These are phyloP conservation scores for Plasmopara muralis DNA, from an alignment of 352 stramenopile species.

Conservation along the genomic window DNA sequence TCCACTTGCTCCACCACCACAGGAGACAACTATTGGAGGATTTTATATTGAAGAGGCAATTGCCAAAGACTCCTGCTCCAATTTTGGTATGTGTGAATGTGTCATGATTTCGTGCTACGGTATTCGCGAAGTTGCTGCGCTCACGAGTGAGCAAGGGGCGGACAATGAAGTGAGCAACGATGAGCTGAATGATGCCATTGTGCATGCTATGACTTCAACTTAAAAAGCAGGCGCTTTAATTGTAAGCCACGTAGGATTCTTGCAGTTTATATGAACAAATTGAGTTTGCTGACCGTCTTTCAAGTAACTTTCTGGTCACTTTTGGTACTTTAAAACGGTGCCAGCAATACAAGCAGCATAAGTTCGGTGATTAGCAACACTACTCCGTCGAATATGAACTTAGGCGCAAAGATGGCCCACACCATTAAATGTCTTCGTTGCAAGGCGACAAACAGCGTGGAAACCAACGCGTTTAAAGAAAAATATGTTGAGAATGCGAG, in stretches of 20 bases:
- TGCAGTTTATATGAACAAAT: no score
- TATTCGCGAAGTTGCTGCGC: constrained; percentile 40
- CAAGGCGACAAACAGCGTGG: constrained; percentile 77
- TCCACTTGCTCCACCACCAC: constrained; percentile 21
- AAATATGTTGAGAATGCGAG: constrained; percentile 42
- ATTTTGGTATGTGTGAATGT: constrained; percentile 31
- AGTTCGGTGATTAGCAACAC: constrained; percentile 49
- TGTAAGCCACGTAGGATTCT: no score
- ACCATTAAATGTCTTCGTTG: constrained; percentile 89
- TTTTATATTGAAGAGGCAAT: constrained; percentile 56
- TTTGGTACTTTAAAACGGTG: constrained; percentile 15
- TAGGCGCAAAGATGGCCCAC: constrained; percentile 90
- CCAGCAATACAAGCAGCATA: constrained; percentile 33
- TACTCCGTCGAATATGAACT: constrained; percentile 84
- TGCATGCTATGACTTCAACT: constrained; percentile 33
- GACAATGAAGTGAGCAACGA: constrained; percentile 31
- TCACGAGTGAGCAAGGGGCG: constrained; percentile 4
- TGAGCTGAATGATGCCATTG: constrained; percentile 41
- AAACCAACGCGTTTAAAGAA: constrained; percentile 52
- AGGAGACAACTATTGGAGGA: constrained; percentile 32
- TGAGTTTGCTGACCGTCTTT: neutral
- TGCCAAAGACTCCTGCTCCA: constrained; percentile 22
- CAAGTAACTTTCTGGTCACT: neutral
- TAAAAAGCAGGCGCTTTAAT: no score
- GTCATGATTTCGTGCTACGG: constrained; percentile 47